Conservation (phyloP, 495 filamentous ascomycete species). For the Cairneyella variabilis region DNA sequence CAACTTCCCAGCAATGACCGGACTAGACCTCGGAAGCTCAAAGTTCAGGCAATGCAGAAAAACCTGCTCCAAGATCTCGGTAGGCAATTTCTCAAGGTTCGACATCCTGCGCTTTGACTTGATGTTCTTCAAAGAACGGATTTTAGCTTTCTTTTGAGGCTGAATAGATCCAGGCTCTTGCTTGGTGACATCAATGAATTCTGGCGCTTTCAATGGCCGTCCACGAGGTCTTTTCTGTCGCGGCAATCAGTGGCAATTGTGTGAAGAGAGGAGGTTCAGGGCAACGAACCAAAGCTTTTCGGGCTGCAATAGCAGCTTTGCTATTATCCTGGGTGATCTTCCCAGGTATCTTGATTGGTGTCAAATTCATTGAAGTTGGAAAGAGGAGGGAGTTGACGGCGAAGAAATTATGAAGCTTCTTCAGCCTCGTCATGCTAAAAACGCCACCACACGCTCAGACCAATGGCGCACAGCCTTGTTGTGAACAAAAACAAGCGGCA, state of each 20-base stretch:
- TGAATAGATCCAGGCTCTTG: neutral
- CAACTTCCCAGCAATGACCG: constrained; percentile 22
- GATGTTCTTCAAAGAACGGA: constrained; percentile 14
- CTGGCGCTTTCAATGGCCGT: constrained; percentile 9
- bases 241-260: neutral
- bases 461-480: too few species aligned
- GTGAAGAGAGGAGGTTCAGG: too few species aligned
- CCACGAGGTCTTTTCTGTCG: constrained; percentile 13
- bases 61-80: constrained; percentile 50
- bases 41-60: constrained; percentile 48
- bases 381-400: neutral
- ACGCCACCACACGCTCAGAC: too few species aligned
- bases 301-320: constrained; percentile 14
- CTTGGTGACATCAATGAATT: neutral
- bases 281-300: constrained; percentile 20
- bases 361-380: constrained; percentile 13
- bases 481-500: too few species aligned
- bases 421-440: too few species aligned
- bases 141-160: constrained; percentile 1
- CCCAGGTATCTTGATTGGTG: constrained; percentile 21
- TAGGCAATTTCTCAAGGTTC: constrained; percentile 45
- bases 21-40: constrained; percentile 39
- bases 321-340: constrained; percentile 16
- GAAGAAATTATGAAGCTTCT: neutral
- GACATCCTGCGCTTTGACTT: constrained; percentile 31